Conservation (phyloP, 495 filamentous ascomycete genomes). For the Podospora fimiseda region DNA sequence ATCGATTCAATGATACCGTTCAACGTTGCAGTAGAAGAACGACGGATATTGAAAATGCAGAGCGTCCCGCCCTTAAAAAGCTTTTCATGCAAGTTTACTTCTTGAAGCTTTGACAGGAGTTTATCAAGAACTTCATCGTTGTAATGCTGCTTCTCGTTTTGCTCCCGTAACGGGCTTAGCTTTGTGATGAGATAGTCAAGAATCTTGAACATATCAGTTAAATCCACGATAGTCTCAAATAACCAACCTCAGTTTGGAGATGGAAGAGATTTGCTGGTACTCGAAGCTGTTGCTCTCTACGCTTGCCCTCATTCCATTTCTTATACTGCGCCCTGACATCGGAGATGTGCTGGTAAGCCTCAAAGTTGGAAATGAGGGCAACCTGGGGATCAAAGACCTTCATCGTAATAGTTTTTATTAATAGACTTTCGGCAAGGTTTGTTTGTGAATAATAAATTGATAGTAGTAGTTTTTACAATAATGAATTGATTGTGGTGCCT, state of each 20-base stretch:
- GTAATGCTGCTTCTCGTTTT: slow-evolving; percentile 35
- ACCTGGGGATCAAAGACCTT: slow-evolving; percentile 45
- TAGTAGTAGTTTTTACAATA: too few relatives aligned
- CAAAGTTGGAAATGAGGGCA: slow-evolving; percentile 42
- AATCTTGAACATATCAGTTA: slow-evolving; percentile 20
- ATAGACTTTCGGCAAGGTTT: too few relatives aligned
- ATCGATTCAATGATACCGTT: slow-evolving; percentile 40
- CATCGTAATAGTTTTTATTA: too few relatives aligned
- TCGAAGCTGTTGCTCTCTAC: slow-evolving; percentile 31
- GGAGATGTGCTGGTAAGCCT: slow-evolving; percentile 42
- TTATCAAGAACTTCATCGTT: slow-evolving; percentile 22
- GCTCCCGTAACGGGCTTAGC: slow-evolving; percentile 37
- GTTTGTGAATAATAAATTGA: too few relatives aligned
- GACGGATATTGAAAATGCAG: slow-evolving; percentile 41
- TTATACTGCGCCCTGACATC: slow-evolving; percentile 35
- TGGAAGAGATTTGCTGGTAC: slow-evolving; percentile 32
- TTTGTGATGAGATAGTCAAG: slow-evolving; percentile 32
- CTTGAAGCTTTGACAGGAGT: slow-evolving; percentile 33
- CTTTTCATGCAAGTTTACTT: slow-evolving; percentile 26
- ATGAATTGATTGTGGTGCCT: too few relatives aligned
- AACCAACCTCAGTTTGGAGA: slow-evolving; percentile 23
- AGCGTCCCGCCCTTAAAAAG: slow-evolving; percentile 42
- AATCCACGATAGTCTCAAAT: background rate
- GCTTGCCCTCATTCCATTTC: slow-evolving; percentile 28
- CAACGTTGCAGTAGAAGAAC: slow-evolving; percentile 28